phyloP scores from a whole-genome alignment of 306 rosid species.

The Alnus rubra region DNA sequence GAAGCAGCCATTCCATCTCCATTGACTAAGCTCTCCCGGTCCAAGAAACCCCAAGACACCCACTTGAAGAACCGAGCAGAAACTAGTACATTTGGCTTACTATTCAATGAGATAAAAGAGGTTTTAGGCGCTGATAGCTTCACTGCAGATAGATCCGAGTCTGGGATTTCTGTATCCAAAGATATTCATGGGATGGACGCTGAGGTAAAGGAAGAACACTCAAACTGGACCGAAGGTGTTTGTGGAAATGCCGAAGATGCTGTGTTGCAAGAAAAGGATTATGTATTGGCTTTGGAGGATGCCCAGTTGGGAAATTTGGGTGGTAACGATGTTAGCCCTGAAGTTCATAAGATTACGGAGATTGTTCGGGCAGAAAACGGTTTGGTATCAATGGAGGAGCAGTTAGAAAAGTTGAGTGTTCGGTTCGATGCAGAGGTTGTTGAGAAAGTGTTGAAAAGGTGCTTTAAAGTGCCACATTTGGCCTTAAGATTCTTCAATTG shows the following conservation, averaged over 20 bases:
- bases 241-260: slow-evolving; percentile 45
- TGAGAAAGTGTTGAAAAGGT: slow-evolving; percentile 77
- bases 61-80: slow-evolving; percentile 21
- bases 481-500: slow-evolving; percentile 71
- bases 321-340: slow-evolving; percentile 50
- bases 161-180: slow-evolving; percentile 37
- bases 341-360: slow-evolving; percentile 53
- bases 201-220: slow-evolving; percentile 18
- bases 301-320: slow-evolving; percentile 32
- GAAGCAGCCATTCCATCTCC: no score
- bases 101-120: slow-evolving; percentile 62
- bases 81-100: slow-evolving; percentile 25
- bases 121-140: slow-evolving; percentile 59
- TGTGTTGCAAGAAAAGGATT: slow-evolving; percentile 29
- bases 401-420: slow-evolving; percentile 46
- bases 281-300: slow-evolving; percentile 22
- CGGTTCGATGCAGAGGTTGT: slow-evolving; percentile 53
- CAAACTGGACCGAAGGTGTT: slow-evolving; percentile 40
- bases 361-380: slow-evolving; percentile 46
- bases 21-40: slow-evolving; percentile 15
- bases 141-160: slow-evolving; percentile 24
- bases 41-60: slow-evolving; percentile 16
- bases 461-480: slow-evolving; percentile 69
- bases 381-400: slow-evolving; percentile 55
- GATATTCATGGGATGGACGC: background rate